phyloP scores from a whole-genome alignment of 2,329 filamentous ascomycete species.

The Aspergillus sp. region DNA sequence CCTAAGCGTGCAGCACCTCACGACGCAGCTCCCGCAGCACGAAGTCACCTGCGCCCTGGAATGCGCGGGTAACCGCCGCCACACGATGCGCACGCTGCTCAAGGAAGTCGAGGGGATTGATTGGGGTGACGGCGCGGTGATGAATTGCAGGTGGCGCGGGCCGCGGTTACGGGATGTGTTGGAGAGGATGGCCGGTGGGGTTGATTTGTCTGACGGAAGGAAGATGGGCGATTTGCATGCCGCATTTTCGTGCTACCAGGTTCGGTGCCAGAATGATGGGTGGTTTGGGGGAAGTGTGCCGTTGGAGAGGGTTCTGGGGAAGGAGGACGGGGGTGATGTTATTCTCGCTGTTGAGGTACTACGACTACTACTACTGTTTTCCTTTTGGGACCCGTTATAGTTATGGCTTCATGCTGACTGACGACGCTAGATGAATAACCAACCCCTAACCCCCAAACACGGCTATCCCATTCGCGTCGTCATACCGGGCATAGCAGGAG shows the following conservation, averaged over 20 bases:
- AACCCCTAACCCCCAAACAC: constrained; percentile 41
- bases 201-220: constrained; percentile 22
- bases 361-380: too few relatives aligned
- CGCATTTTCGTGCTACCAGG: constrained; percentile 48
- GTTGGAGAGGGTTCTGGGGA: constrained; percentile 38
- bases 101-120: constrained; percentile 54
- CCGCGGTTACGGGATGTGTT: constrained; percentile 48
- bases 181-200: constrained; percentile 31
- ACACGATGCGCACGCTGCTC: constrained; percentile 52
- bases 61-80: constrained; percentile 53
- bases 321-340: constrained; percentile 36
- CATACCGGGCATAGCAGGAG: constrained; percentile 47
- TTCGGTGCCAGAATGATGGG: constrained; percentile 47
- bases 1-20: constrained; percentile 42
- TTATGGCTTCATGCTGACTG: too few relatives aligned
- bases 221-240: constrained; percentile 37
- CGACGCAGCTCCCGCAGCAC: constrained; percentile 44
- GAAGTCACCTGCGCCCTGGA: constrained; percentile 50
- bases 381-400: too few relatives aligned
- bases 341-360: constrained; percentile 42
- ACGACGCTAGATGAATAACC: constrained; percentile 40
- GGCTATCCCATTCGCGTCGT: constrained; percentile 47
- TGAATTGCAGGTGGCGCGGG: constrained; percentile 52
- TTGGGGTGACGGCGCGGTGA: constrained; percentile 53
- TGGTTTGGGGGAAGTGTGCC: constrained; percentile 52